A percentile compares a stretch with the other conserved stretches of the same genome.
These are phyloP conservation scores for Cytospora leucostoma DNA, from an alignment of 2,329 filamentous ascomycete species.

Conservation along the genomic window DNA sequence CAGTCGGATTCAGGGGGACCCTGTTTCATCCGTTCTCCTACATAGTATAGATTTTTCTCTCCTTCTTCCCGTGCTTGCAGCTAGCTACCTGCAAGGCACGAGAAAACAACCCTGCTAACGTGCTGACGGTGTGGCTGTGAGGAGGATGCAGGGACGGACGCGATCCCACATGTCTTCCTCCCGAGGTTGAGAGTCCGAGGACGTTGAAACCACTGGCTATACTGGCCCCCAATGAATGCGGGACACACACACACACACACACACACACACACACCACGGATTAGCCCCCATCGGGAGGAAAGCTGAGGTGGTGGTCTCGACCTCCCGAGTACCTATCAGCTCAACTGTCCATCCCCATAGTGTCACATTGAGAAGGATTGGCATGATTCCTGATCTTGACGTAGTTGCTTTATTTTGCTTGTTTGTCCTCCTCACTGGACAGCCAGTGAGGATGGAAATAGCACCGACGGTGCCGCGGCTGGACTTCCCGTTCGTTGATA, in stretches of 20 bases:
- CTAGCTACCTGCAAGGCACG: too few species aligned
- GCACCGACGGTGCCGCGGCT: background rate
- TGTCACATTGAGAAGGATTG: background rate
- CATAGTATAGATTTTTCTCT: too few species aligned
- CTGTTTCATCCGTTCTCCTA: background rate
- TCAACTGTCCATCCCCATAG: background rate
- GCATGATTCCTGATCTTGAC: background rate
- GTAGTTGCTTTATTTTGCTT: background rate
- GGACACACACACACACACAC: background rate
- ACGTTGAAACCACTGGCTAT: too few species aligned
- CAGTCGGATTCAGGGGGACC: background rate
- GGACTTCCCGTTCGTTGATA: background rate
- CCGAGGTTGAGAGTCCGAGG: too few species aligned
- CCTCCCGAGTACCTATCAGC: background rate
- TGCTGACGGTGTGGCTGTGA: too few species aligned
- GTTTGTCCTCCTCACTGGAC: background rate
- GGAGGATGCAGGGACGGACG: too few species aligned
- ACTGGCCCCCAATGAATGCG: too few species aligned
- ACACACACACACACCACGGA: background rate
- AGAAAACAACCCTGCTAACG: too few species aligned
- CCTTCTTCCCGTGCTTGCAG: background rate
- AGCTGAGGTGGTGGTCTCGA: background rate
- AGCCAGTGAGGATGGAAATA: background rate
- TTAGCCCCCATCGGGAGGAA: background rate
- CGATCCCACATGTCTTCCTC: too few species aligned